phyloP scores from a whole-genome alignment of 2,329 filamentous ascomycete genomes.

The Exophiala alcalophila region DNA sequence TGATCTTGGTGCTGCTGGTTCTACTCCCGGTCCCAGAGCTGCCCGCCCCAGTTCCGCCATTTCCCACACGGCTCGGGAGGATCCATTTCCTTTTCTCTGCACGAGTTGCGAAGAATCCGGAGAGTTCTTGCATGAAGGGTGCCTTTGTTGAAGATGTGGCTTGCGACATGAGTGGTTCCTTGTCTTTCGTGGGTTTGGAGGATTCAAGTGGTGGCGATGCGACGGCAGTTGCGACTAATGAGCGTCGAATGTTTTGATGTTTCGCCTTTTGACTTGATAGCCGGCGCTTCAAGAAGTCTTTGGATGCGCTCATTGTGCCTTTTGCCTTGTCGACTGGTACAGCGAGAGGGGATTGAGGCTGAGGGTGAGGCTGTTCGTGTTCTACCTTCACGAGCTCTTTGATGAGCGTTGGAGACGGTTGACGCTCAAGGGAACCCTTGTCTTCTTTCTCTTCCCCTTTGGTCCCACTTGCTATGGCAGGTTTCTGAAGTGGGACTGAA shows the following conservation, averaged over 20 bases:
- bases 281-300: not conserved
- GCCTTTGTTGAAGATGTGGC: too few relatives aligned
- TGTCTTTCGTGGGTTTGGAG: slow-evolving; percentile 10
- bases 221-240: not conserved
- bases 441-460: not conserved
- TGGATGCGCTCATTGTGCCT: not conserved
- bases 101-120: slow-evolving; percentile 23
- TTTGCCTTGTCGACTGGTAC: not conserved
- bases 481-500: not conserved
- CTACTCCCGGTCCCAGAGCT: too few relatives aligned
- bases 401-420: not conserved
- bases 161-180: too few relatives aligned
- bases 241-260: slow-evolving; percentile 1
- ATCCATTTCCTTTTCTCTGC: slow-evolving; percentile 15
- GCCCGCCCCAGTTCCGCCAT: too few relatives aligned
- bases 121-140: slow-evolving; percentile 10
- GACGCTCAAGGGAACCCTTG: not conserved
- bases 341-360: not conserved
- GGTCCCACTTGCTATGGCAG: not conserved
- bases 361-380: too few relatives aligned
- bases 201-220: slow-evolving; percentile 1
- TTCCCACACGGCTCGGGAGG: slow-evolving; percentile 13
- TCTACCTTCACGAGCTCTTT: not conserved
- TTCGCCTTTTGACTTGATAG: slow-evolving; percentile 3
- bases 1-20: not conserved